Evolutionary conservation across 768 basidiomycete species (phyloP), one percentile per base, ranked within the genome.

Genomic region (Lactarius akahatsu): DNA sequence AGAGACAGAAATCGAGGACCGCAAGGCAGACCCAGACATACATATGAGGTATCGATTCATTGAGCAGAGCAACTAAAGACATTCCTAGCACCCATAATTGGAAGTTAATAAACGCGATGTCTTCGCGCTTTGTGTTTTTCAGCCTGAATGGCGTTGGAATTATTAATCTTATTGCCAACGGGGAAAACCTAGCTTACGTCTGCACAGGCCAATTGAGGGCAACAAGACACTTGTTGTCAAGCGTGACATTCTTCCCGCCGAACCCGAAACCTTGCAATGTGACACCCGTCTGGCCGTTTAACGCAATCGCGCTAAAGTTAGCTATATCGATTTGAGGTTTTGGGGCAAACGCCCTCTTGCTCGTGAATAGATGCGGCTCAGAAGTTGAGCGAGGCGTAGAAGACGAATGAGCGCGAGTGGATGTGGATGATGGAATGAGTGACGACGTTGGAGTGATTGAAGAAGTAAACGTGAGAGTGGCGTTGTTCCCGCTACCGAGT

Each of bases 11-110:
- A 34, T n/a, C 28, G 26, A 13, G 9, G 28, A 23, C 13, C 28
- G 40, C n/a, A 52, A 41, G 16, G 30, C 18, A 26, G 50, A 26
- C 5, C n/a, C 28, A 26, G 40, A 68, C 75, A 36, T 66, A 81
- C 75, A 86, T 86, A 68, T 92, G 91, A 2, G 91, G 91, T 66
- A 92, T 90, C 3, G 90, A 91, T 76, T 92, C 90, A 74, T 92
- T 91, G 64, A 83, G 71, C 62, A 83, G 68, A 47, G 90, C 90
- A 54, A 90, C 87, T 34, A 88, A 64, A 13, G 89, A 90, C 86
- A 91, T 88, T 36, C 87, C 89, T 18, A 91, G 78, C 7, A 91
- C 85, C 91, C 91, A 93, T 62, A 90, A 77, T 70, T 92, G 89
- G 78, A 92, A 93, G 7, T 82, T 80, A 47, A 92, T 86, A 75